These are phyloP conservation scores for Paraphysoderma sedebokerense DNA, from an alignment of 371 early-diverging fungal genomes.

Conservation along the genomic window DNA sequence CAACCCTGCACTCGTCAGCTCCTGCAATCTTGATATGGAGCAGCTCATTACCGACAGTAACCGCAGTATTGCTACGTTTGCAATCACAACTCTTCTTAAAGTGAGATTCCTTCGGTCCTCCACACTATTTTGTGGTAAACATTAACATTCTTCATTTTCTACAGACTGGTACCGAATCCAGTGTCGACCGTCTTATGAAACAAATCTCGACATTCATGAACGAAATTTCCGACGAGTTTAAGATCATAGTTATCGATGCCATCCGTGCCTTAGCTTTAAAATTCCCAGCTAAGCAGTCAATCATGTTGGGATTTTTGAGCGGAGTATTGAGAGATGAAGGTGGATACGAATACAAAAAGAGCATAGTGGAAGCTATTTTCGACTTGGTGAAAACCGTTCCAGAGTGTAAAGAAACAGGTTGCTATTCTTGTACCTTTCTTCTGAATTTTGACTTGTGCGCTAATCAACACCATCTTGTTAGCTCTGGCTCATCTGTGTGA, in stretches of 20 bases:
- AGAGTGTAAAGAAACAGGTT: slow-evolving; percentile 78
- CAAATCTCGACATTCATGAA: slow-evolving; percentile 91
- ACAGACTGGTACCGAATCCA: slow-evolving; percentile 89
- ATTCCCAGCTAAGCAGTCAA: slow-evolving; percentile 86
- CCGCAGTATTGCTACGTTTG: slow-evolving; percentile 94
- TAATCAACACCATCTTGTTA: slow-evolving; percentile 3
- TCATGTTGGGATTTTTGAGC: slow-evolving; percentile 84
- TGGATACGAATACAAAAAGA: slow-evolving; percentile 87
- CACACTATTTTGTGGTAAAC: too few relatives aligned
- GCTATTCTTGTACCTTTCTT: too few relatives aligned
- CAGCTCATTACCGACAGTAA: slow-evolving; percentile 87
- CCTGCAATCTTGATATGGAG: slow-evolving; percentile 95
- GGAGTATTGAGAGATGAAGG: slow-evolving; percentile 92
- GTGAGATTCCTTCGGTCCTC: slow-evolving; percentile 9
- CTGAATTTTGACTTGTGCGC: too few relatives aligned
- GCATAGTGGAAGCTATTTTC: slow-evolving; percentile 91
- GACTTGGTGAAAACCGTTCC: slow-evolving; percentile 85
- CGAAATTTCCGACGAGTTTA: slow-evolving; percentile 96
- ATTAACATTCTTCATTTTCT: neutral
- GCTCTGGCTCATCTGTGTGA: slow-evolving; percentile 92
- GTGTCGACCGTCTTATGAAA: slow-evolving; percentile 94
- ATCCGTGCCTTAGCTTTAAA: slow-evolving; percentile 86
- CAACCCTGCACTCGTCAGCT: slow-evolving; percentile 73
- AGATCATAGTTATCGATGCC: slow-evolving; percentile 93
- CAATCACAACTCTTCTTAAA: slow-evolving; percentile 93